Base-by-base conservation (phyloP, 495 filamentous ascomycete genomes). In the Penicillium lagena region DNA sequence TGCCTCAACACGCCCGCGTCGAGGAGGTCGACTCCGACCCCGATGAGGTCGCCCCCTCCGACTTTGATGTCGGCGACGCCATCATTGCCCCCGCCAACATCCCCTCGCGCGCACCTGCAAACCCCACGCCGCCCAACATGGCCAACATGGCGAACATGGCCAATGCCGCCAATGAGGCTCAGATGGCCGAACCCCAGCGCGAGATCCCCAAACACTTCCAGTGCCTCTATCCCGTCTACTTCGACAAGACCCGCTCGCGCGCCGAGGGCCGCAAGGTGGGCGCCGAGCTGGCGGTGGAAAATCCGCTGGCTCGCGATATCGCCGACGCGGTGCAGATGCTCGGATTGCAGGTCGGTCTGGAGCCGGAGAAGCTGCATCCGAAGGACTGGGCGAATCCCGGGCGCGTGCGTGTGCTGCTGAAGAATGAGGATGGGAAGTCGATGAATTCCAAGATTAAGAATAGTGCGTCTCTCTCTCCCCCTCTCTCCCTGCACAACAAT, bases 381-480 rank as follows among this genome's bases (percentile, higher is more conserved):
- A 90, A 90, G 66, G 93, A 98, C 67, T 98, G 93, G 93, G 85
- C 83, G 30, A 98, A 98, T 68, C 93, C 93, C 10, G 93, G 93
- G 0, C 75, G 93, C 27, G 89, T 98, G 51, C 77, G 87, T 40
- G 79, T 96, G 14, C 66, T 79, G 54, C 66, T 96, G 12, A 87
- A 87, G 62, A 69, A 78, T 42, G 66, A 73, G 40, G 50, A 64
- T 41, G 76, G 79, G 30, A 54, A 61, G 36, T 51, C 63, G 34
- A 46, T 72, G 40, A 77, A 71, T 51, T 48, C 65, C 12, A 66
- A 64, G 12, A 72, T 95, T 32, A 86, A 86, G 65, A 95, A 93
- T 59, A 97, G 82, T 85, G 67, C 27, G 79, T 71, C 29, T 31
- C 38, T 12, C 9, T 42, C 28, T 28, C 37, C 35, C 43, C 47